Conservation (phyloP, 108 stramenopile species). For the Thalassiosira profunda region DNA sequence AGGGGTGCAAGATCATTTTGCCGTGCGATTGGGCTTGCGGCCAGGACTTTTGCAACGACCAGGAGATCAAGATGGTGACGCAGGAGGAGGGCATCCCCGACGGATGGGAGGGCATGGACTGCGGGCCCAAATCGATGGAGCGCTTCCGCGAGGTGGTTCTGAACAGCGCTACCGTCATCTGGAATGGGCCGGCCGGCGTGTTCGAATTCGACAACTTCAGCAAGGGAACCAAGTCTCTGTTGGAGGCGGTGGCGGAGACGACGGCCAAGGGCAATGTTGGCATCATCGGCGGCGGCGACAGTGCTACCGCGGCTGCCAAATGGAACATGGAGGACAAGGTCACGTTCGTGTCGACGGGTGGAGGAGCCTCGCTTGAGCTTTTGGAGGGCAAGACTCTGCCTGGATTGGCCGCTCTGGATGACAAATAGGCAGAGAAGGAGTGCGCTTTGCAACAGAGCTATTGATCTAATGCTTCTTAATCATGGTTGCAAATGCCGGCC, state of each 20-base stretch:
- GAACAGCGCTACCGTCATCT: slow-evolving; percentile 96
- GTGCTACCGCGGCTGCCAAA: slow-evolving; percentile 97
- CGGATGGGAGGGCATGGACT: slow-evolving; percentile 99
- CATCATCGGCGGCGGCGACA: slow-evolving; percentile 99
- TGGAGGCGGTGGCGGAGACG: slow-evolving; percentile 97
- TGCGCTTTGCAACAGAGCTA: no score
- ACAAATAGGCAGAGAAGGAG: slow-evolving; percentile 87
- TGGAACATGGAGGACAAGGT: slow-evolving; percentile 95
- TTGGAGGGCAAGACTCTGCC: slow-evolving; percentile 99
- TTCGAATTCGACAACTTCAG: slow-evolving; percentile 98
- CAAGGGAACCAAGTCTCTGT: slow-evolving; percentile 94
- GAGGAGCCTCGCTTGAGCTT: slow-evolving; percentile 99
- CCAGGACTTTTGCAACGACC: slow-evolving; percentile 91
- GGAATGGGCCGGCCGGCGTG: slow-evolving; percentile 99
- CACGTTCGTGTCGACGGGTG: slow-evolving; percentile 99
- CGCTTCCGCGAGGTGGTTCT: slow-evolving; percentile 91
- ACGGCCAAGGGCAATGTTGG: slow-evolving; percentile 93
- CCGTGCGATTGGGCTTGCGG: slow-evolving; percentile 97
- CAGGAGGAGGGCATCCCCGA: slow-evolving; percentile 95
- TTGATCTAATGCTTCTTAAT: no score
- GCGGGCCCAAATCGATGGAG: slow-evolving; percentile 92
- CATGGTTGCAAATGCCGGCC: no score
- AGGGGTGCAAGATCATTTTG: slow-evolving; percentile 94
- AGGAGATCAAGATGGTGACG: slow-evolving; percentile 86
- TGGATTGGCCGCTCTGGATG: slow-evolving; percentile 97